Evolutionary conservation across 495 filamentous ascomycete genomes (phyloP).

Genomic region (Penicillium desertorum): DNA sequence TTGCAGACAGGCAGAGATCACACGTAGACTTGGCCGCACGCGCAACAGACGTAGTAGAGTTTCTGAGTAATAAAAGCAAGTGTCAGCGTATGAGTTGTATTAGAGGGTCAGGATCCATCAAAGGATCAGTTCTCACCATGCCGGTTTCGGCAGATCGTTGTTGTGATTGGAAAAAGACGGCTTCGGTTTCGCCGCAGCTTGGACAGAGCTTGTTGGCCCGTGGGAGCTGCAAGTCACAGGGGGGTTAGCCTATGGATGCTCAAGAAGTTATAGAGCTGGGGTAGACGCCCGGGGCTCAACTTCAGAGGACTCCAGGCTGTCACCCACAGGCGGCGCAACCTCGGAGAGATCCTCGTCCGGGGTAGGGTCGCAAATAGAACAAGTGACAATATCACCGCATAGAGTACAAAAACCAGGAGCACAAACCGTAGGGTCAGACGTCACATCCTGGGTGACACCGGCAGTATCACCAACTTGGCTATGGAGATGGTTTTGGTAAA

Average conservation of each 20-base stretch:
- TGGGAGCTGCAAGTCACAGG: constrained; percentile 65
- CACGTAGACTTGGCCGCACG: constrained; percentile 84
- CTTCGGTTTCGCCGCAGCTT: constrained; percentile 77
- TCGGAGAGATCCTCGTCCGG: constrained; percentile 12
- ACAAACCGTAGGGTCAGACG: constrained; percentile 96
- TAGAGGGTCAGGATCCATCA: background rate
- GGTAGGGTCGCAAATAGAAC: constrained; percentile 43
- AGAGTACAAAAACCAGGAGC: constrained; percentile 50
- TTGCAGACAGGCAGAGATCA: constrained; percentile 31
- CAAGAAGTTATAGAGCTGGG: constrained; percentile 16
- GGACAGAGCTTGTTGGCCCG: constrained; percentile 80
- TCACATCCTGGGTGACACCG: constrained; percentile 95
- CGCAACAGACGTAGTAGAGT: constrained; percentile 96
- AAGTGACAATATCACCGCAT: constrained; percentile 54
- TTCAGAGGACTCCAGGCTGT: constrained; percentile 12
- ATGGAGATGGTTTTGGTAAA: constrained; percentile 88
- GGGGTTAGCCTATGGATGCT: constrained; percentile 48
- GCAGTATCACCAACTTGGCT: constrained; percentile 91
- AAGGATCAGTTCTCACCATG: constrained; percentile 67
- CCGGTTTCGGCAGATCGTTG: constrained; percentile 94
- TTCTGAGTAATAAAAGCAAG: constrained; percentile 57
- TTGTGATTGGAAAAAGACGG: constrained; percentile 98
- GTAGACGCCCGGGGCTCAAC: background rate
- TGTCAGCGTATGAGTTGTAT: constrained; percentile 3
- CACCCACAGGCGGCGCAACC: constrained; percentile 1